Evolutionary conservation across 495 filamentous ascomycete species (phyloP).

Genomic region (Acidiella bohemica): DNA sequence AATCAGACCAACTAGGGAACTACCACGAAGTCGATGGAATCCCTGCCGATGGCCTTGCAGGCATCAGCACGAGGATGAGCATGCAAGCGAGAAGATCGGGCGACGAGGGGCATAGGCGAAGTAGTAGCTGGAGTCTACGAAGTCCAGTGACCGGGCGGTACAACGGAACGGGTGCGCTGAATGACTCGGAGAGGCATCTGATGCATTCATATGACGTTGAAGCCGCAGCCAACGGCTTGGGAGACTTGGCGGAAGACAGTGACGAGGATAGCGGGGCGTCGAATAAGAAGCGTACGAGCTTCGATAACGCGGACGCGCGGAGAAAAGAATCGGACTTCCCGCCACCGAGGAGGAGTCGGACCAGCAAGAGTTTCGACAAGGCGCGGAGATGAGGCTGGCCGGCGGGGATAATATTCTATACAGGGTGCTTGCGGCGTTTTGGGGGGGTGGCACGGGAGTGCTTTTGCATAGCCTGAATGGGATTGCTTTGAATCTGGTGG

Average conservation of each 20-base stretch:
- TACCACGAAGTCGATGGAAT: conserved; percentile 52
- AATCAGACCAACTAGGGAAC: conserved; percentile 32
- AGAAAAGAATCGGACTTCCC: no score
- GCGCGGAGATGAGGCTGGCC: no score
- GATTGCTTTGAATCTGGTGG: no score
- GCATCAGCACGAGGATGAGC: conserved; percentile 71
- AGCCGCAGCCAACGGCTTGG: conserved; percentile 36
- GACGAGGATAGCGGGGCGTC: conserved; percentile 30
- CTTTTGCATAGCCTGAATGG: no score
- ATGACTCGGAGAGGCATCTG: conserved; percentile 48
- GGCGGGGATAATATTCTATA: no score
- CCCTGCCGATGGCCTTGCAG: conserved; percentile 82
- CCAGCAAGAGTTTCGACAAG: no score
- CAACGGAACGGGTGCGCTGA: no score
- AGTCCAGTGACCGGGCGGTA: conserved; percentile 22
- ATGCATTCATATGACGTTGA: conserved; percentile 57
- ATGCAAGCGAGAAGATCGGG: conserved; percentile 77
- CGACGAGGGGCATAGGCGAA: conserved; percentile 35
- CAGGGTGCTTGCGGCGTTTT: no score
- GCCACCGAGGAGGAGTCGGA: no score
- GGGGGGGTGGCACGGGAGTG: no score
- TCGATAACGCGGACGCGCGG: conserved; percentile 22
- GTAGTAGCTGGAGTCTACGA: conserved; percentile 35
- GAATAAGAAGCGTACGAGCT: conserved; percentile 27
- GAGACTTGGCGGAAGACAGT: conserved; percentile 57